phyloP scores from a whole-genome alignment of 1,284 basidiomycete species.

The Puccinia horiana region DNA sequence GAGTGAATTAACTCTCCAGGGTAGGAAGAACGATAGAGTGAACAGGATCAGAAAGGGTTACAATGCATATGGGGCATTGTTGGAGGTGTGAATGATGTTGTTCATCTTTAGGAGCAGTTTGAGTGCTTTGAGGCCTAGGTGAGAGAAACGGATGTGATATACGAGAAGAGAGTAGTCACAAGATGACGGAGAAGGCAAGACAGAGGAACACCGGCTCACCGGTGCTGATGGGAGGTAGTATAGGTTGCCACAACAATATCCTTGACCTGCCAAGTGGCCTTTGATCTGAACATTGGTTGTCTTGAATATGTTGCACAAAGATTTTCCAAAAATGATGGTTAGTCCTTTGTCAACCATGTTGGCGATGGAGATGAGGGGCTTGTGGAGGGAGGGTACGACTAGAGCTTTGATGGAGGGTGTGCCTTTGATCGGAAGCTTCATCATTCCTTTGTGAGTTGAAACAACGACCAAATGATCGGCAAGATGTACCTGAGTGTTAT shows the following conservation, averaged over 20 bases:
- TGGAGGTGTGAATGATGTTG: neutral
- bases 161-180: too few relatives aligned
- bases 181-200: too few relatives aligned
- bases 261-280: neutral
- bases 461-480: neutral
- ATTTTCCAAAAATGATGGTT: constrained; percentile 8
- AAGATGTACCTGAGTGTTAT: neutral
- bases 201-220: too few relatives aligned
- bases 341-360: neutral
- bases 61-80: neutral
- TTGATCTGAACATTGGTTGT: neutral
- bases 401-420: neutral
- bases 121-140: too few relatives aligned
- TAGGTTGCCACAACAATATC: neutral
- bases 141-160: too few relatives aligned
- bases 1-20: neutral
- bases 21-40: neutral
- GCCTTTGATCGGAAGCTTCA: neutral
- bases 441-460: neutral
- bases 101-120: too few relatives aligned
- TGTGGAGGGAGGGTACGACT: neutral
- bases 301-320: neutral
- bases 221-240: constrained; percentile 2
- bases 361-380: constrained; percentile 4
- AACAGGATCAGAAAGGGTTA: neutral